Conservation (phyloP, 441 rosid genomes). For the Bocquillonia castaneifolia region DNA sequence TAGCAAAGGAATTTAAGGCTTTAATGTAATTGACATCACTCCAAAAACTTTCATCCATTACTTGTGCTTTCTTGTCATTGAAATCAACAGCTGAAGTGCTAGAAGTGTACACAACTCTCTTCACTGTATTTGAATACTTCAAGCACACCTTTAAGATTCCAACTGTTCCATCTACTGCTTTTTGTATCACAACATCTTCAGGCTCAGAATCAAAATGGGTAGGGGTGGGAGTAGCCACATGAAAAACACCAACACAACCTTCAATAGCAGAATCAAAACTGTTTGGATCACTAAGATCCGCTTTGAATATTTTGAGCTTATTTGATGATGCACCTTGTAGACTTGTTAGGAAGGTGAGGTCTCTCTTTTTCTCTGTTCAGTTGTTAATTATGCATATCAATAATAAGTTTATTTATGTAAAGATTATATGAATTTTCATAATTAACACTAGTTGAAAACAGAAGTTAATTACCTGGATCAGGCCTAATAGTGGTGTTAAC, state of each 20-base stretch:
- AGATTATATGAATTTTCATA: not conserved
- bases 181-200: not conserved
- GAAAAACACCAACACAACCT: conserved; percentile 11
- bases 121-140: conserved; percentile 12
- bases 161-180: conserved; percentile 1
- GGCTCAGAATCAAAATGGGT: not conserved
- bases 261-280: conserved; percentile 6
- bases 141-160: conserved; percentile 15
- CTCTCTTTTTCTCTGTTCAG: conserved; percentile 16
- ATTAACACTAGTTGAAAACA: too few relatives aligned
- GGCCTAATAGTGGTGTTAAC: conserved; percentile 56
- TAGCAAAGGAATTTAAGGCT: conserved; percentile 7
- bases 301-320: conserved; percentile 11
- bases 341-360: conserved; percentile 9
- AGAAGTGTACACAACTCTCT: conserved; percentile 40
- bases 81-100: conserved; percentile 35
- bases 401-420: too few relatives aligned
- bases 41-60: conserved; percentile 22
- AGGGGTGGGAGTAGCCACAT: conserved; percentile 1
- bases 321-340: conserved; percentile 5
- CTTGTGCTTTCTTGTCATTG: conserved; percentile 8
- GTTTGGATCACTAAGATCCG: conserved; percentile 7
- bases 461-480: conserved; percentile 18
- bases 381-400: not conserved
- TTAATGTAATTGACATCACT: conserved; percentile 17